A percentile compares a stretch with the other conserved stretches of the same genome.
Conservation (phyloP, 148 eudicot genomes). For the Beta vulgaris region DNA sequence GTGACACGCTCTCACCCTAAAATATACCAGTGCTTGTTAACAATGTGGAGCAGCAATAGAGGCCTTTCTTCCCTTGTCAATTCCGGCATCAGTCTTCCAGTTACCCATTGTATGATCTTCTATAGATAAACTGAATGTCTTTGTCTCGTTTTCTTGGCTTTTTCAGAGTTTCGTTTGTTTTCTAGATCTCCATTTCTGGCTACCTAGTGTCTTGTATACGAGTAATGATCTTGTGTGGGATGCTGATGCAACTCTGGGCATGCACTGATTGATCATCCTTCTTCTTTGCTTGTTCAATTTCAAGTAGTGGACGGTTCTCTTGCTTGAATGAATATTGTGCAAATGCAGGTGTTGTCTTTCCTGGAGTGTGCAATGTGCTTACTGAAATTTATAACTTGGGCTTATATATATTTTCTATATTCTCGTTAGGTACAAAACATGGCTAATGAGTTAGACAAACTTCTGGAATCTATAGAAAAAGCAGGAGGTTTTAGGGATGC, state of each 20-base stretch:
- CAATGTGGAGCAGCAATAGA: background rate
- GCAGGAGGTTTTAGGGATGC: slow-evolving; percentile 65
- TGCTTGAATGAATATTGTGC: slow-evolving; percentile 1
- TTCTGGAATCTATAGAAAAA: slow-evolving; percentile 63
- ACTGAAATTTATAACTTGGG: background rate
- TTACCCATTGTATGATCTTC: background rate
- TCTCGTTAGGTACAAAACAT: slow-evolving; percentile 71
- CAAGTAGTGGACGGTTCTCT: background rate
- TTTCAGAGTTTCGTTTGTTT: background rate
- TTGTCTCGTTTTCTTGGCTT: background rate
- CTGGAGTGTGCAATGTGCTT: background rate
- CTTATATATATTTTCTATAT: slow-evolving; percentile 12
- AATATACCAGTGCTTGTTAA: background rate
- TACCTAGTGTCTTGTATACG: background rate
- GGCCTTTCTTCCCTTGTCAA: background rate
- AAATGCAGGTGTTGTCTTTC: background rate
- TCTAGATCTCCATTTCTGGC: background rate
- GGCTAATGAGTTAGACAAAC: slow-evolving; percentile 67
- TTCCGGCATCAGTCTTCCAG: background rate
- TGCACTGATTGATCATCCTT: slow-evolving; percentile 7
- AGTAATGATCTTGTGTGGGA: background rate
- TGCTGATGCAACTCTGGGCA: background rate
- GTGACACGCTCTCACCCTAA: background rate
- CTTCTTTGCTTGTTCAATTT: background rate
- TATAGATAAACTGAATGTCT: background rate